A percentile compares a stretch with the other conserved stretches of the same genome.
Conservation (phyloP, 768 basidiomycete species). For the Trametes villosa region DNA sequence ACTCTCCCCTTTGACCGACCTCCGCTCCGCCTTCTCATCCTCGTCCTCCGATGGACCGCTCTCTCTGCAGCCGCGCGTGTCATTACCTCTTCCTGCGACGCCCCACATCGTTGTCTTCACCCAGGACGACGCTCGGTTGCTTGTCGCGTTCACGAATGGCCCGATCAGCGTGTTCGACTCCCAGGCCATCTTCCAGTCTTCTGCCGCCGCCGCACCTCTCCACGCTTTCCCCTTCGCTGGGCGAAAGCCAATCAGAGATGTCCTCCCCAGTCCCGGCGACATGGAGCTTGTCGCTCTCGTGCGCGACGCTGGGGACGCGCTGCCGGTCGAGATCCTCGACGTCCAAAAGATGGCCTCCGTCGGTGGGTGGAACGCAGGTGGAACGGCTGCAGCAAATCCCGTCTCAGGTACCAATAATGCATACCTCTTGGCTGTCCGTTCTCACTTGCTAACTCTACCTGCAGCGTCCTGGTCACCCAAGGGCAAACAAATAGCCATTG, state of each 20-base stretch:
- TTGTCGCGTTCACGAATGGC: slow-evolving; percentile 64
- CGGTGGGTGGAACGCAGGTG: slow-evolving; percentile 59
- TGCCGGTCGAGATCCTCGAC: slow-evolving; percentile 64
- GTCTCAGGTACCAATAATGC: slow-evolving; percentile 50
- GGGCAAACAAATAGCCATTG: slow-evolving; percentile 83
- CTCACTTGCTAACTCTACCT: not conserved
- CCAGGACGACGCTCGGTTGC: slow-evolving; percentile 58
- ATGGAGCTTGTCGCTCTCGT: slow-evolving; percentile 67
- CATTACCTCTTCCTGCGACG: slow-evolving; percentile 48
- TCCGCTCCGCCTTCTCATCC: slow-evolving; percentile 57
- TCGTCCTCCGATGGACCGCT: slow-evolving; percentile 42
- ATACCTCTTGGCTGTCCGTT: not conserved
- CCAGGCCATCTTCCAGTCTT: slow-evolving; percentile 50
- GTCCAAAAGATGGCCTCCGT: slow-evolving; percentile 49
- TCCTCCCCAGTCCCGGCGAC: slow-evolving; percentile 68
- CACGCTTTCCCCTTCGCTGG: slow-evolving; percentile 51
- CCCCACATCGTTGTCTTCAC: slow-evolving; percentile 63
- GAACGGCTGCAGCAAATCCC: slow-evolving; percentile 53
- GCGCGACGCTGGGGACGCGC: slow-evolving; percentile 40
- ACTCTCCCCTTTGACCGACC: slow-evolving; percentile 60
- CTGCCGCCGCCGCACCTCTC: slow-evolving; percentile 42
- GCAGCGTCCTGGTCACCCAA: slow-evolving; percentile 86
- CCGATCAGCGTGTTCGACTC: slow-evolving; percentile 65
- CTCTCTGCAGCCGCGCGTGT: slow-evolving; percentile 56
- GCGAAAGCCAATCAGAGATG: slow-evolving; percentile 51